These are phyloP conservation scores for Phytophthora melonis DNA, from an alignment of 352 stramenopile species.

Conservation along the genomic window DNA sequence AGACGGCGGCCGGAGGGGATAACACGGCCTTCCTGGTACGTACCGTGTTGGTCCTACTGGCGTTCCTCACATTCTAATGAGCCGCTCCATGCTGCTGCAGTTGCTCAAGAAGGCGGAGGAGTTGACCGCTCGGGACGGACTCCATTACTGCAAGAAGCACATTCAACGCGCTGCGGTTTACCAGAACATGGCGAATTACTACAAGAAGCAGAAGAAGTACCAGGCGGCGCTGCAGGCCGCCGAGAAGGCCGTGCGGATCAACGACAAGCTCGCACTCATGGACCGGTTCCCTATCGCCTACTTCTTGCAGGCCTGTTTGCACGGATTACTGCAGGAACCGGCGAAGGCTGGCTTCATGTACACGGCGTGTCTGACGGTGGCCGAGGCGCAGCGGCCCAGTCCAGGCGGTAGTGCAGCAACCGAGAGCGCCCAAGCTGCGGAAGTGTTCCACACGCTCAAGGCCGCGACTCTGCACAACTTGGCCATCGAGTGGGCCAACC, in stretches of 20 bases:
- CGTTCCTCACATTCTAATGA: neutral
- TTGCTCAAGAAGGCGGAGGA: constrained; percentile 75
- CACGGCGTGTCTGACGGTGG: constrained; percentile 57
- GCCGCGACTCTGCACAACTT: constrained; percentile 76
- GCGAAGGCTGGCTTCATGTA: constrained; percentile 76
- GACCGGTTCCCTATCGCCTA: constrained; percentile 72
- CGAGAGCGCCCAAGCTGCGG: constrained; percentile 33
- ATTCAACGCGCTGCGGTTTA: constrained; percentile 70
- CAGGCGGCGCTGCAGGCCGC: constrained; percentile 67
- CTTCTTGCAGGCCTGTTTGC: constrained; percentile 68
- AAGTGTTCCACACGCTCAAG: constrained; percentile 62
- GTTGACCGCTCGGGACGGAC: constrained; percentile 59
- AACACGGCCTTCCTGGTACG: constrained; percentile 75
- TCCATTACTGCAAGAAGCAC: constrained; percentile 74
- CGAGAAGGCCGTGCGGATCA: constrained; percentile 69
- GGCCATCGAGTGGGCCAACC: constrained; percentile 74
- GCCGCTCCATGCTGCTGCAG: constrained; percentile 28
- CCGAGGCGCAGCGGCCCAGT: constrained; percentile 43
- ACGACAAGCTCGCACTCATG: constrained; percentile 56
- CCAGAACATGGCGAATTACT: constrained; percentile 73
- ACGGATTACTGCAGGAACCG: constrained; percentile 63
- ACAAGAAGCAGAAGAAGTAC: constrained; percentile 83
- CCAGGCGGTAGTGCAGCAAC: constrained; percentile 3
- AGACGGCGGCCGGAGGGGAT: constrained; percentile 47
- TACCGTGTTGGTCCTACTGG: neutral